Conservation (phyloP, 257 asterid genomes). For the Ballota nigra region DNA sequence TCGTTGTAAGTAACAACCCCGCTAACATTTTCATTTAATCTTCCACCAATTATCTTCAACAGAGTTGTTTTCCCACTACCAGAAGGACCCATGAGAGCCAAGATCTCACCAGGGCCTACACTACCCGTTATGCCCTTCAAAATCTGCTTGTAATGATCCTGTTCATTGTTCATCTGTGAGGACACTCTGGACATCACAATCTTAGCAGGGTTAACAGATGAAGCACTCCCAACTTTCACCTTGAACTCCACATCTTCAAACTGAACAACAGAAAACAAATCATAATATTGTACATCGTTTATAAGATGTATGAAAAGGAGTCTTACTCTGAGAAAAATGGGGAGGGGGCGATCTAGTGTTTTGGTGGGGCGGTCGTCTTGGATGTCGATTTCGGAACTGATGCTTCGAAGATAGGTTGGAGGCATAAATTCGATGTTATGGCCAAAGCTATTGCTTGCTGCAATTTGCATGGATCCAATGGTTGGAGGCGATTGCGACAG, state of each 20-base stretch:
- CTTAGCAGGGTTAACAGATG: slow-evolving; percentile 56
- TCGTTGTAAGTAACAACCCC: slow-evolving; percentile 81
- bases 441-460: slow-evolving; percentile 62
- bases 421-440: slow-evolving; percentile 63
- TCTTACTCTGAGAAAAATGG: slow-evolving; percentile 72
- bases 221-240: slow-evolving; percentile 48
- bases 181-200: slow-evolving; percentile 58
- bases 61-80: slow-evolving; percentile 95
- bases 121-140: slow-evolving; percentile 83
- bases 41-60: slow-evolving; percentile 72
- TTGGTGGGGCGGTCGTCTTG: slow-evolving; percentile 39
- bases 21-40: slow-evolving; percentile 65
- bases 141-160: slow-evolving; percentile 72
- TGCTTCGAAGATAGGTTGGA: slow-evolving; percentile 42
- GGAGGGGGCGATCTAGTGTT: slow-evolving; percentile 55
- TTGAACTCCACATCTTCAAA: slow-evolving; percentile 85
- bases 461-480: slow-evolving; percentile 55
- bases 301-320: too few relatives aligned
- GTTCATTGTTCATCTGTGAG: slow-evolving; percentile 38
- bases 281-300: too few relatives aligned
- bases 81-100: slow-evolving; percentile 98
- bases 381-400: slow-evolving; percentile 60
- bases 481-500: slow-evolving; percentile 53
- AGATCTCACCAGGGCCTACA: slow-evolving; percentile 80
- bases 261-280: slow-evolving; percentile 36